phyloP scores from a whole-genome alignment of 129 eudicot genomes.

The Escallonia rubra region DNA sequence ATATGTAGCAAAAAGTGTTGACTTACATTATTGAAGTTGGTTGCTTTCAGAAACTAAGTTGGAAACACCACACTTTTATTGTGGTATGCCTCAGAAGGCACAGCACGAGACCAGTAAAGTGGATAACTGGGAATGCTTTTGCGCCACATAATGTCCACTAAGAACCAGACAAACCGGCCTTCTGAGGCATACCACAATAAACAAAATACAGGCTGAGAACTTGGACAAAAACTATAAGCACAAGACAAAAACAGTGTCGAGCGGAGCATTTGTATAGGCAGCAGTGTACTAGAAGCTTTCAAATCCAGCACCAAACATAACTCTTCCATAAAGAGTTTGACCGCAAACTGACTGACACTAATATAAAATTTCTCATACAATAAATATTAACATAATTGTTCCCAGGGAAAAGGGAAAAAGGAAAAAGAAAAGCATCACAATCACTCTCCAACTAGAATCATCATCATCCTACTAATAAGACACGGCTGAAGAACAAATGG shows the following conservation, averaged over 20 bases:
- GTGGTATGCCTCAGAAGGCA: too few relatives aligned
- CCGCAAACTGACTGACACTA: constrained; percentile 48
- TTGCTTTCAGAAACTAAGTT: too few relatives aligned
- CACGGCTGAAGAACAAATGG: constrained; percentile 17
- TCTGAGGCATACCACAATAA: background rate
- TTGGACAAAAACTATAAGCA: background rate
- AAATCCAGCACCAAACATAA: constrained; percentile 30
- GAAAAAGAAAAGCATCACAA: constrained; percentile 35
- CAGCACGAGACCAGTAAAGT: too few relatives aligned
- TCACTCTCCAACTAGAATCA: constrained; percentile 60
- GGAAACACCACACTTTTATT: too few relatives aligned
- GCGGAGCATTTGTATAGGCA: background rate
- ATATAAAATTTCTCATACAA: constrained; percentile 40
- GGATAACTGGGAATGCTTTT: background rate
- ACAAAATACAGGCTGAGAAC: background rate
- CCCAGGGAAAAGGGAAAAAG: constrained; percentile 22
- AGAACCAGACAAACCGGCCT: background rate
- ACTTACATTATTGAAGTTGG: too few relatives aligned
- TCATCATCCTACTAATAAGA: constrained; percentile 23
- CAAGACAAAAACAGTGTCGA: background rate
- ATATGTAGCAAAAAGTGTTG: too few relatives aligned
- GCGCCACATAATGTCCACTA: background rate
- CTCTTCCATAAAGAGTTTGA: constrained; percentile 21
- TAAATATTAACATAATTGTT: constrained; percentile 44
- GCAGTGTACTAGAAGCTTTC: constrained; percentile 3